Percentiles rank a stretch among this genome's conserved stretches.
Conservation (phyloP, 1,139 yeast genomes). For the Saccharomyces pastorianus region DNA sequence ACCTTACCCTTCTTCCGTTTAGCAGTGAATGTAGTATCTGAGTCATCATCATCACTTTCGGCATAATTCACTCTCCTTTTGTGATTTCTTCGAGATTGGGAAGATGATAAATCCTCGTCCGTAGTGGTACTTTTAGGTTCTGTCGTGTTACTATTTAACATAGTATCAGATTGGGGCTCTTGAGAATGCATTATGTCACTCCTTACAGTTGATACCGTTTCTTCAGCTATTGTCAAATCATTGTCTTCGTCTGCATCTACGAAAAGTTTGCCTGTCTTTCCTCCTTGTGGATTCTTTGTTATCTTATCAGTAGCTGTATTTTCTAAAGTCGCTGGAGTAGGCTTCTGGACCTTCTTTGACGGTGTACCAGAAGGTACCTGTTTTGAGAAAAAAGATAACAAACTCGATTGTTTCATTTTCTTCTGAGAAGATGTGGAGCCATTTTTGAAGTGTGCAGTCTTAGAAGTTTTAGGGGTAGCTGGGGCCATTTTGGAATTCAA, state of each 20-base stretch:
- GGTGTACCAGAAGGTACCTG: slow-evolving; percentile 13
- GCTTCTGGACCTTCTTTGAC: slow-evolving; percentile 2
- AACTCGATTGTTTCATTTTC: slow-evolving; percentile 46
- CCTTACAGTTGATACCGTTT: neutral
- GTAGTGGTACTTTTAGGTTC: neutral
- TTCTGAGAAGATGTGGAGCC: slow-evolving; percentile 24
- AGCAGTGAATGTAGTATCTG: slow-evolving; percentile 11
- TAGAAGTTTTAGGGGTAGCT: slow-evolving; percentile 18
- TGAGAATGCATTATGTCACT: neutral
- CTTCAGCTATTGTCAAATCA: neutral
- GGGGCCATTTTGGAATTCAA: slow-evolving; percentile 13
- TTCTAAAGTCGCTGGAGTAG: slow-evolving; percentile 12
- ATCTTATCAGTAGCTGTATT: slow-evolving; percentile 11
- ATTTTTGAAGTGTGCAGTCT: slow-evolving; percentile 7
- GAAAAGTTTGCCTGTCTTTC: neutral
- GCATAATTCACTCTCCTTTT: slow-evolving; percentile 33
- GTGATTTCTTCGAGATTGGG: slow-evolving; percentile 8
- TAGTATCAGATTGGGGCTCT: neutral
- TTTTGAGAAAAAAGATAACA: slow-evolving; percentile 47
- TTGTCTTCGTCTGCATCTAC: neutral
- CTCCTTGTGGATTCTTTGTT: slow-evolving; percentile 3
- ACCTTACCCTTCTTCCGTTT: slow-evolving; percentile 26
- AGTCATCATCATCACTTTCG: slow-evolving; percentile 32
- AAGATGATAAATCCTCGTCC: slow-evolving; percentile 6
- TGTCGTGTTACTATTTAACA: neutral